Evolutionary conservation across 192 early-diverging fungal genomes (phyloP), one percentile per base, ranked within the genome.

Genomic region (Backusella sp.): DNA sequence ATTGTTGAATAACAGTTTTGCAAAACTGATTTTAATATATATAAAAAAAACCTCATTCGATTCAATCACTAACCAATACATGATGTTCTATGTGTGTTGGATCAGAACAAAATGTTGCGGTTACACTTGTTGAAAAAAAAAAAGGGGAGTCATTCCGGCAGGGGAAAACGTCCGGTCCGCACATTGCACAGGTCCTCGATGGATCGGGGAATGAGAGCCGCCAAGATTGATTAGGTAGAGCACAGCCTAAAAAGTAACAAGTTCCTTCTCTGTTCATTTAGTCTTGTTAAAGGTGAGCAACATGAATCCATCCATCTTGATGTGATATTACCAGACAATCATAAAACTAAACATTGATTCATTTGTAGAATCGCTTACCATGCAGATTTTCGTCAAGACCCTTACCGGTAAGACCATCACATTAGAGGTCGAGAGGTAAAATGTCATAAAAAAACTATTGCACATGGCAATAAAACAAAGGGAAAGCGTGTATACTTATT

Each of bases 341-440:
- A 62, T 14, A 14, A 62, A 62, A 62, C 21, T 28, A 59, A 59
- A 59, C 7, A 52, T 23, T 26, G 21, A 23, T 23, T 23, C 7
- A 26, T 62, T 28, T 62, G 12, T 62, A 62, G 56, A 28, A 62
- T 62, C 56, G 56, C 56, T 77, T 34, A 87, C 85, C 73, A 89
- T 88, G 87, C 86, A 90, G 78, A 86, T 87, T 79, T 90, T 90
- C 80, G 89, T 90, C 62, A 90, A 90, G 84, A 88, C 89, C 76
- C 82, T 90, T 49, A 84, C 89, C 65, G 89, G 89, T 79, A 88
- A 89, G 85, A 90, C 89, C 78, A 84, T 90, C 85, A 89, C 89
- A 78, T 74, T 90, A 73, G 89, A 90, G 80, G 89, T 87, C 77
- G 89, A 90, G 81, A 75, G 75, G 77, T 78, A 78, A 73, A 72